Base-by-base conservation (phyloP, 1,139 yeast species). In the Hyphopichia wangnamkhiaoensis region DNA sequence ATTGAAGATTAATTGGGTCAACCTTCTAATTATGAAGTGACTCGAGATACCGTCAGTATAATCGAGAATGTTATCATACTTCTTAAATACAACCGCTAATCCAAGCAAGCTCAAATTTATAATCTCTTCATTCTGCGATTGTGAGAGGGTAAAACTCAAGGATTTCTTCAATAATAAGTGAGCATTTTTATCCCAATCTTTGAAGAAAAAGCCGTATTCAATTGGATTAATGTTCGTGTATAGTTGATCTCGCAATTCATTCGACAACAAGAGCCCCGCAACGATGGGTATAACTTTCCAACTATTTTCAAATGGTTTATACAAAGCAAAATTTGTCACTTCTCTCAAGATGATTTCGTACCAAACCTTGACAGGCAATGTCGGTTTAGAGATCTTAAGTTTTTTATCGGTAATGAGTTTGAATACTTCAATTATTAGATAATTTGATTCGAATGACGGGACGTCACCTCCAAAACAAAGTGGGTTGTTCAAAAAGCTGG, bases 211-310 rank as follows among this genome's bases (percentile, higher is more conserved):
- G 29, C 53, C 52, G 41, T 59, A 66, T 30, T 61, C 64, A 9
- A 67, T 12, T 24, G 49, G 39, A 38, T 63, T 61, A 2, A 33
- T 41, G 2, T 53, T 45, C 10, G 66, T 51, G 47, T 64, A 68
- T 49, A 67, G 55, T 16, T 63, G 60, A 41, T 70, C 67, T 43
- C 76, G 54, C 33, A 68, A 46, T 1, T 61, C 59, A 38, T 60
- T 63, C 0, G 83, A 67, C 13, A 77, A 53, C 15, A 69, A 43
- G 17, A 83, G 53, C 0, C 90, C 91, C 0, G 82, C 60, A 10
- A 82, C 54, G 1, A 82, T 60, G 0, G 88, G 83, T 13, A 78
- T 46, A 2, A 73, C 74, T 51, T 78, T 79, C 88, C 88, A 81
- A 40, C 72, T 51, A 43, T 71, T 72, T 2, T 42, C 49, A 2